These are phyloP conservation scores for Xylogone sp. DNA, from an alignment of 2,329 filamentous ascomycete genomes.

Conservation along the genomic window DNA sequence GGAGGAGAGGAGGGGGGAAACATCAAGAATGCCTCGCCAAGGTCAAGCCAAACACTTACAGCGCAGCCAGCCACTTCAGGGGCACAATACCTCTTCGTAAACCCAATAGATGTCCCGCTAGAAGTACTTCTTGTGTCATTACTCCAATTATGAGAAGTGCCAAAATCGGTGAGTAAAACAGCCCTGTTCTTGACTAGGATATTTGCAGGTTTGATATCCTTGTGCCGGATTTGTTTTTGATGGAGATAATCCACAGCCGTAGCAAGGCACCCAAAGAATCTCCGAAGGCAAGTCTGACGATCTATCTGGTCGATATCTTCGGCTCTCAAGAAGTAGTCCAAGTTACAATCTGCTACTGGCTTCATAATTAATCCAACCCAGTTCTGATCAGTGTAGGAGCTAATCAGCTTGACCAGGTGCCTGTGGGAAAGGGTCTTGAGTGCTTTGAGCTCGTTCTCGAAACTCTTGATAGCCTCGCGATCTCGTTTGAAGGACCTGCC, in stretches of 20 bases:
- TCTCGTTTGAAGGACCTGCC: slow-evolving; percentile 9
- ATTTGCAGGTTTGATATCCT: slow-evolving; percentile 10
- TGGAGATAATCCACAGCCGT: background rate
- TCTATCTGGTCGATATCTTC: slow-evolving; percentile 1
- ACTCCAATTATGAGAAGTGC: background rate
- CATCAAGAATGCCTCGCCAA: no score
- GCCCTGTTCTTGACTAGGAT: slow-evolving; percentile 4
- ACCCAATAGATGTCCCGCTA: slow-evolving; percentile 3
- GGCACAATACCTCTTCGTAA: slow-evolving; percentile 10
- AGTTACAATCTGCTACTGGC: slow-evolving; percentile 21
- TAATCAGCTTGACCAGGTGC: slow-evolving; percentile 18
- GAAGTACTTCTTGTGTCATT: slow-evolving; percentile 9
- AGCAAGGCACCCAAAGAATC: slow-evolving; percentile 23
- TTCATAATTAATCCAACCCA: slow-evolving; percentile 19
- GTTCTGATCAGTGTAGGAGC: slow-evolving; percentile 18
- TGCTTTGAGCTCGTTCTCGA: slow-evolving; percentile 16
- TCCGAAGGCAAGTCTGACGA: slow-evolving; percentile 13
- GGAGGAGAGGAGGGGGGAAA: no score
- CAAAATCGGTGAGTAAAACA: slow-evolving; percentile 11
- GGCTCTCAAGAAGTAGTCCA: slow-evolving; percentile 6
- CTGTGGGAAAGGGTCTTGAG: slow-evolving; percentile 16
- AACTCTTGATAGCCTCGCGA: slow-evolving; percentile 6
- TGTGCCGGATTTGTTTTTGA: slow-evolving; percentile 5
- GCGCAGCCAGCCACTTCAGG: slow-evolving; percentile 10
- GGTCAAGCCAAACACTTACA: no score